Percentiles rank a stretch among this genome's conserved stretches.
phyloP scores from a whole-genome alignment of 352 stramenopile species.

The Pythium coloratum region DNA sequence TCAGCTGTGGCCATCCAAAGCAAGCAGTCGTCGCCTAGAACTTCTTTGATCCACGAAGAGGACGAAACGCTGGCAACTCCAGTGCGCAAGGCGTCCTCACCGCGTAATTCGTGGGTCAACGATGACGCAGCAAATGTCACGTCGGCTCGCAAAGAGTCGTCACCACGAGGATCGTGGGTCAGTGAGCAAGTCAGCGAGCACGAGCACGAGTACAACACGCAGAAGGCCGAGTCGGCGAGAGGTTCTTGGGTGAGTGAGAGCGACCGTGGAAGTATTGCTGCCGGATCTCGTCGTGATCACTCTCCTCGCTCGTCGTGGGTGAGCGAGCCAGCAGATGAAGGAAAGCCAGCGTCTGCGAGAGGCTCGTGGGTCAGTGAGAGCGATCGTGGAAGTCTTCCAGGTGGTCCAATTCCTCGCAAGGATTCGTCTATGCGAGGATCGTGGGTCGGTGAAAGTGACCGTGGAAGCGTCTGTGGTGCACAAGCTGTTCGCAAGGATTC shows the following conservation, averaged over 20 bases:
- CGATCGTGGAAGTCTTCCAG: not conserved
- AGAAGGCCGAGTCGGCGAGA: not conserved
- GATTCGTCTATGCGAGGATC: constrained; percentile 1
- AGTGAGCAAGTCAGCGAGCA: constrained; percentile 6
- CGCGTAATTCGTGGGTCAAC: constrained; percentile 11
- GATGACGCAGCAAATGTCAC: not conserved
- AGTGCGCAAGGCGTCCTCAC: not conserved
- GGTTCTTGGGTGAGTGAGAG: constrained; percentile 16
- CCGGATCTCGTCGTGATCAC: not conserved
- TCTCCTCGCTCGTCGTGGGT: constrained; percentile 10
- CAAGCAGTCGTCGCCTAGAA: constrained; percentile 4
- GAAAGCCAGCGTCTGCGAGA: not conserved
- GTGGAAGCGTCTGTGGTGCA: not conserved
- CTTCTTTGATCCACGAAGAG: not conserved
- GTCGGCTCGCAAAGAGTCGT: not conserved
- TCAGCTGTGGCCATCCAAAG: not conserved
- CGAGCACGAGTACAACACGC: not conserved
- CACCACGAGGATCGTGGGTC: constrained; percentile 21
- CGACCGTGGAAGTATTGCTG: not conserved
- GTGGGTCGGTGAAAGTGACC: constrained; percentile 4
- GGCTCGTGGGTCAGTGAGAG: not conserved
- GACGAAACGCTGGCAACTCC: not conserved
- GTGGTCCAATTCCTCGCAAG: not conserved
- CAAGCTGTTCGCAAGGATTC: not conserved
- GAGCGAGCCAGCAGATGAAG: not conserved